A percentile compares a stretch with the other conserved stretches of the same genome.
These are phyloP conservation scores for Prototheca wickerhamii DNA, from an alignment of 163 green algal species.

Conservation along the genomic window DNA sequence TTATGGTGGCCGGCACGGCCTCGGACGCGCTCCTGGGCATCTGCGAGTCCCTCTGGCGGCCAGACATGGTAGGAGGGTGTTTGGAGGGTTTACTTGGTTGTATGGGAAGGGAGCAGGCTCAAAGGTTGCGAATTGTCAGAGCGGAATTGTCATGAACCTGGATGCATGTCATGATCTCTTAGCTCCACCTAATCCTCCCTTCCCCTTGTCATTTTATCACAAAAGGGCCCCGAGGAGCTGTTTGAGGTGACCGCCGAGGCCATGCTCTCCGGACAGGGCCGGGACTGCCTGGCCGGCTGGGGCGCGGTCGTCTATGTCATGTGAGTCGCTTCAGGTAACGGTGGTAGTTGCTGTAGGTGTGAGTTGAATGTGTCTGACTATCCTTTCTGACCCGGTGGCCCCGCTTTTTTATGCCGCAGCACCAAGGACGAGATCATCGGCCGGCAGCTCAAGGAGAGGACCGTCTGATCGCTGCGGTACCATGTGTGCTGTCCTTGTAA, in stretches of 20 bases:
- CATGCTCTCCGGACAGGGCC: conserved; percentile 79
- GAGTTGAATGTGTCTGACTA: neutral
- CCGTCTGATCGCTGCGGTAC: neutral
- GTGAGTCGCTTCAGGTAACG: conserved; percentile 7
- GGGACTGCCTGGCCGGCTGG: conserved; percentile 94
- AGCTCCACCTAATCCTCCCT: neutral
- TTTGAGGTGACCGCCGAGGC: conserved; percentile 94
- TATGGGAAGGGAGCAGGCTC: neutral
- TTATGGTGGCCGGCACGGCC: conserved; percentile 81
- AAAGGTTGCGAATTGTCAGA: neutral
- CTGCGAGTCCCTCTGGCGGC: conserved; percentile 90
- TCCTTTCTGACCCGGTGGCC: neutral
- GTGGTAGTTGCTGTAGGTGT: neutral
- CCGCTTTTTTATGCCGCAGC: conserved; percentile 15
- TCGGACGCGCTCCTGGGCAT: conserved; percentile 90
- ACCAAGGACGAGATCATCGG: conserved; percentile 78
- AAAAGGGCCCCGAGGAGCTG: conserved; percentile 83
- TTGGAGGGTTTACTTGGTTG: neutral
- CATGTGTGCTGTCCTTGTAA: neutral
- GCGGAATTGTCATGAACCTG: neutral
- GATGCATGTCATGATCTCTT: neutral
- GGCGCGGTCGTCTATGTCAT: conserved; percentile 91
- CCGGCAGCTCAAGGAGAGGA: conserved; percentile 82
- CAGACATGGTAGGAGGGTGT: conserved; percentile 58
- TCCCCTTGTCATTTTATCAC: neutral